Evolutionary conservation across 176 grass and related monocot species (phyloP).

Genomic region (Avena insularis): DNA sequence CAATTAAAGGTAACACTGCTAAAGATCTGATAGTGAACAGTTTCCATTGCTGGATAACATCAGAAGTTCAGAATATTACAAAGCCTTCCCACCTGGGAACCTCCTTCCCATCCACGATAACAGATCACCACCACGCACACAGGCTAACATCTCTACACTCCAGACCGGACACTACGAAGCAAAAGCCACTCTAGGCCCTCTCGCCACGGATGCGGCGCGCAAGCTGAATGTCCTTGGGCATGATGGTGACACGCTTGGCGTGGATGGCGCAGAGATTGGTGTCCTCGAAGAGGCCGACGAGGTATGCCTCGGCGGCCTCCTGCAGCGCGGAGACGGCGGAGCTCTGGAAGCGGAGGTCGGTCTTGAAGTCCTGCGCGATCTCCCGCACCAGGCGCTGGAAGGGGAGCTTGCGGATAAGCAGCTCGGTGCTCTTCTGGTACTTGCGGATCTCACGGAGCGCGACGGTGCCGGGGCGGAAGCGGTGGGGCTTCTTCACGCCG

Average conservation of each 20-base stretch:
- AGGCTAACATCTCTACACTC: too few species aligned
- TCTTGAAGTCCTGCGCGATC: conserved; percentile 43
- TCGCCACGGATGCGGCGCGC: conserved; percentile 58
- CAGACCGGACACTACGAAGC: too few species aligned
- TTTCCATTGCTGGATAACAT: too few species aligned
- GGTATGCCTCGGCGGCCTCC: conserved; percentile 73
- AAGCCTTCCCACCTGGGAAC: too few species aligned
- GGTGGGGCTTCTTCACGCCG: conserved; percentile 80
- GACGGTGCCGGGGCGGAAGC: conserved; percentile 71
- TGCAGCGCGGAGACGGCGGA: conserved; percentile 66
- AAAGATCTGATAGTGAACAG: too few species aligned
- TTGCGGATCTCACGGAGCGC: conserved; percentile 75
- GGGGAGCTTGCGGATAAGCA: background rate
- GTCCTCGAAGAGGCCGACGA: conserved; percentile 77
- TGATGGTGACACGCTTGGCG: conserved; percentile 83
- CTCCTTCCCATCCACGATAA: too few species aligned
- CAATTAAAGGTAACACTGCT: too few species aligned
- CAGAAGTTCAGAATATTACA: too few species aligned
- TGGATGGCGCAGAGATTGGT: conserved; percentile 84
- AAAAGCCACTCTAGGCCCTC: background rate
- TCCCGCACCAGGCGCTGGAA: background rate
- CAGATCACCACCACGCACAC: too few species aligned
- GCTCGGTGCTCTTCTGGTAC: conserved; percentile 84
- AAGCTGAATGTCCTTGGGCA: conserved; percentile 82
- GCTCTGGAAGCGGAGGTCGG: conserved; percentile 72